These are phyloP conservation scores for Colletotrichum australisinense DNA, from an alignment of 2,329 filamentous ascomycete genomes.

Conservation along the genomic window DNA sequence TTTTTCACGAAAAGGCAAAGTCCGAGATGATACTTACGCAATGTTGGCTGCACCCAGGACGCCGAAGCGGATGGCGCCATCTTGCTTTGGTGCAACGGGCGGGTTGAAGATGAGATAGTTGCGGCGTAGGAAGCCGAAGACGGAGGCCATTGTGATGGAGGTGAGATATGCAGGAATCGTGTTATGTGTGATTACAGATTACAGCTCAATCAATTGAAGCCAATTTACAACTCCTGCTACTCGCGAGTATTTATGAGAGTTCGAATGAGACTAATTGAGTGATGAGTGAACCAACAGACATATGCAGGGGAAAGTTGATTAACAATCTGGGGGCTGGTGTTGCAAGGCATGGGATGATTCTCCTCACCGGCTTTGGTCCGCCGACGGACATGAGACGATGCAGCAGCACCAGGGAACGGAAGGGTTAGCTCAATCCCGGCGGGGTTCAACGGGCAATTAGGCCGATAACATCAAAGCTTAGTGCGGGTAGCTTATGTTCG, in stretches of 20 bases:
- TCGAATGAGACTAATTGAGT: not conserved
- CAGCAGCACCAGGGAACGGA: not conserved
- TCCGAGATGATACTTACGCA: constrained; percentile 43
- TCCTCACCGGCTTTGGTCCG: not conserved
- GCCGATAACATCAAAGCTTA: too few species aligned
- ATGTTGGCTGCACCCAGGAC: constrained; percentile 55
- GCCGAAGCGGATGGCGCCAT: constrained; percentile 49
- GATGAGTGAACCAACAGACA: not conserved
- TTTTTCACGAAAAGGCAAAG: not conserved
- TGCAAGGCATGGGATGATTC: not conserved
- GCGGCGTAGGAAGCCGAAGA: constrained; percentile 24
- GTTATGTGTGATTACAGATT: not conserved
- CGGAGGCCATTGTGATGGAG: constrained; percentile 12
- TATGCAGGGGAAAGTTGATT: not conserved
- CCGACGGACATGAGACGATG: constrained; percentile 3
- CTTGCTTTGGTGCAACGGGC: constrained; percentile 9
- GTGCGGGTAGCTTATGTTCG: too few species aligned
- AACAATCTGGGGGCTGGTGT: not conserved
- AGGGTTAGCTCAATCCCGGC: not conserved
- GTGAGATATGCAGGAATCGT: not conserved
- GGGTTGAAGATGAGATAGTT: constrained; percentile 21
- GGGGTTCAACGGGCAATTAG: not conserved
- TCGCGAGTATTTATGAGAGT: not conserved
- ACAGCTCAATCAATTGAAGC: not conserved
- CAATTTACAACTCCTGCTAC: not conserved